These are phyloP conservation scores for Megacollybia platyphylla DNA, from an alignment of 1,284 basidiomycete species.

Conservation along the genomic window DNA sequence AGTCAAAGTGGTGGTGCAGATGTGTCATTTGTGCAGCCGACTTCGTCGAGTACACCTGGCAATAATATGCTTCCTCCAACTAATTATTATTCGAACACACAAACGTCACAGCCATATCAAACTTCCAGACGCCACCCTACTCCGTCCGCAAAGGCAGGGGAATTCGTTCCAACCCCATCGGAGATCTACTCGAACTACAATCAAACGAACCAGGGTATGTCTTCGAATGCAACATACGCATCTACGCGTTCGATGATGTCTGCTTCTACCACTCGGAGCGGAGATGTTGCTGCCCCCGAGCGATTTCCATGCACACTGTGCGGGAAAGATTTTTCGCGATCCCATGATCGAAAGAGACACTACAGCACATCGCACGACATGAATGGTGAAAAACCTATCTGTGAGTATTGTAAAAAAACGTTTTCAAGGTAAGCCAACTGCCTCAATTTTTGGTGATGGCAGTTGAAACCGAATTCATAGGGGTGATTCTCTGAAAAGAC, in stretches of 20 bases:
- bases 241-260: slow-evolving; percentile 18
- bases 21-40: slow-evolving; percentile 7
- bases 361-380: not conserved
- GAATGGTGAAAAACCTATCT: not conserved
- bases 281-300: slow-evolving; percentile 29
- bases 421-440: slow-evolving; percentile 44
- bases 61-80: not conserved
- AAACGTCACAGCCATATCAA: not conserved
- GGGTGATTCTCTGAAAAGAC: slow-evolving; percentile 41
- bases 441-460: not conserved
- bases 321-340: slow-evolving; percentile 62
- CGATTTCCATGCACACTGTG: slow-evolving; percentile 59
- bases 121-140: not conserved
- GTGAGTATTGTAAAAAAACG: slow-evolving; percentile 49
- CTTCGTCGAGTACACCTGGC: slow-evolving; percentile 14
- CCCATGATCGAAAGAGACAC: slow-evolving; percentile 68
- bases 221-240: slow-evolving; percentile 2
- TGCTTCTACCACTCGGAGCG: slow-evolving; percentile 17
- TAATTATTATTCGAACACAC: not conserved
- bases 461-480: slow-evolving; percentile 1
- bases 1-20: slow-evolving; percentile 12
- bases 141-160: not conserved
- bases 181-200: not conserved
- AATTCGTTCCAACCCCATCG: not conserved
- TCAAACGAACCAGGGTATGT: not conserved